Conservation (phyloP, 1,139 yeast species). For the Sporopachydermia cereana region DNA sequence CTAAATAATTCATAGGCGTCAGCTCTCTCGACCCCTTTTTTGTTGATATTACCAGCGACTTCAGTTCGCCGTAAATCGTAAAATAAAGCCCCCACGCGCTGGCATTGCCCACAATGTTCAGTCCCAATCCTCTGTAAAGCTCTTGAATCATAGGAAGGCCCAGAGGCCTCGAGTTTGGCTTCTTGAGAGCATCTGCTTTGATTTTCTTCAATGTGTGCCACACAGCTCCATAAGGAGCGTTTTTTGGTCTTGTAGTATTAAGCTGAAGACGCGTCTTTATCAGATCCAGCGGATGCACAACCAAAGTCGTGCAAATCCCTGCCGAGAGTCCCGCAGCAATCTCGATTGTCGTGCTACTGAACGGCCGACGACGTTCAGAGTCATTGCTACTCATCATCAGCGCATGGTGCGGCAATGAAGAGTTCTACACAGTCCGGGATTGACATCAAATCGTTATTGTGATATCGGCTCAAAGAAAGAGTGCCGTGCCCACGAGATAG, state of each 20-base stretch:
- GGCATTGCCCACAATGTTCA: slow-evolving; percentile 75
- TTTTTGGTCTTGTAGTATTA: slow-evolving; percentile 9
- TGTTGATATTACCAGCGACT: slow-evolving; percentile 20
- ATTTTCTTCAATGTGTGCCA: not conserved
- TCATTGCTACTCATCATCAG: too few species aligned
- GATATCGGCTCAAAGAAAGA: too few species aligned
- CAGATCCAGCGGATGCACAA: slow-evolving; percentile 84
- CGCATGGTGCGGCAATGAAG: too few species aligned
- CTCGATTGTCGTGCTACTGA: slow-evolving; percentile 26
- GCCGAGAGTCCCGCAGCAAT: slow-evolving; percentile 70
- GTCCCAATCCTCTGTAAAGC: slow-evolving; percentile 67
- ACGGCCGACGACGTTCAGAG: too few species aligned
- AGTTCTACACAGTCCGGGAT: too few species aligned
- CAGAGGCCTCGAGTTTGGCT: not conserved
- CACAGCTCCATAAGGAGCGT: not conserved
- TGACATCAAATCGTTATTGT: too few species aligned
- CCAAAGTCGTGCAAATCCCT: slow-evolving; percentile 67
- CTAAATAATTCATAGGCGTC: slow-evolving; percentile 28
- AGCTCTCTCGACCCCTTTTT: slow-evolving; percentile 9
- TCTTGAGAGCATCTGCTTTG: not conserved
- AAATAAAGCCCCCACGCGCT: slow-evolving; percentile 86
- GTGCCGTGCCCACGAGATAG: too few species aligned
- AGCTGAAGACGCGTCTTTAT: slow-evolving; percentile 70
- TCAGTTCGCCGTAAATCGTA: slow-evolving; percentile 52
- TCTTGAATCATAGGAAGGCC: slow-evolving; percentile 19